Evolutionary conservation across 2,329 filamentous ascomycete genomes (phyloP).

Genomic region (Clonostachys byssicola): DNA sequence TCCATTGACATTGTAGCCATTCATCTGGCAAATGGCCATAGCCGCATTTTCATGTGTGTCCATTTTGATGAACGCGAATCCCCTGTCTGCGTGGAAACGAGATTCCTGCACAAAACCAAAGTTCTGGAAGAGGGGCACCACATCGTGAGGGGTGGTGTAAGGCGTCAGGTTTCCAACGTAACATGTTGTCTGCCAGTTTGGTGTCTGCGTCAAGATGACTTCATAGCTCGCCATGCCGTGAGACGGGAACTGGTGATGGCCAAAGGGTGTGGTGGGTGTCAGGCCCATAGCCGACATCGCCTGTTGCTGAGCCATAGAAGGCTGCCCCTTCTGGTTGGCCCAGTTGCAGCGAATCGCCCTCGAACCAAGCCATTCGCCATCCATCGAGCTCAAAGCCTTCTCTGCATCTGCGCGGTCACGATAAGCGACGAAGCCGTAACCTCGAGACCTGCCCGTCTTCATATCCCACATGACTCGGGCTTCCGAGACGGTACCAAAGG

Average conservation of each 20-base stretch:
- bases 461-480: conserved; percentile 99
- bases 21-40: conserved; percentile 97
- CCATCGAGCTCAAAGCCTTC: conserved; percentile 95
- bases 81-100: conserved; percentile 94
- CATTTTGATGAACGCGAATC: conserved; percentile 99
- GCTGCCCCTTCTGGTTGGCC: conserved; percentile 99
- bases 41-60: conserved; percentile 96
- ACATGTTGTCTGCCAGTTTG: conserved; percentile 96
- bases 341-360: conserved; percentile 99
- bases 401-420: conserved; percentile 90
- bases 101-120: conserved; percentile 98
- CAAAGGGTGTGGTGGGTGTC: conserved; percentile 94
- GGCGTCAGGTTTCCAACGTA: conserved; percentile 98
- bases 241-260: conserved; percentile 96
- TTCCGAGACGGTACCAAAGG: conserved; percentile 93
- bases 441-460: conserved; percentile 97
- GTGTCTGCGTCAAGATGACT: conserved; percentile 92
- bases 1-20: conserved; percentile 96
- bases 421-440: conserved; percentile 97
- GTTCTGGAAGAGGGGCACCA: conserved; percentile 98
- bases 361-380: conserved; percentile 97
- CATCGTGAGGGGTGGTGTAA: conserved; percentile 93
- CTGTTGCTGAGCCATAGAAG: conserved; percentile 95
- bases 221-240: conserved; percentile 97
- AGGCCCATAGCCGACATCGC: conserved; percentile 97